phyloP scores from a whole-genome alignment of 1,284 basidiomycete species.

The Malassezia sympodialis region DNA sequence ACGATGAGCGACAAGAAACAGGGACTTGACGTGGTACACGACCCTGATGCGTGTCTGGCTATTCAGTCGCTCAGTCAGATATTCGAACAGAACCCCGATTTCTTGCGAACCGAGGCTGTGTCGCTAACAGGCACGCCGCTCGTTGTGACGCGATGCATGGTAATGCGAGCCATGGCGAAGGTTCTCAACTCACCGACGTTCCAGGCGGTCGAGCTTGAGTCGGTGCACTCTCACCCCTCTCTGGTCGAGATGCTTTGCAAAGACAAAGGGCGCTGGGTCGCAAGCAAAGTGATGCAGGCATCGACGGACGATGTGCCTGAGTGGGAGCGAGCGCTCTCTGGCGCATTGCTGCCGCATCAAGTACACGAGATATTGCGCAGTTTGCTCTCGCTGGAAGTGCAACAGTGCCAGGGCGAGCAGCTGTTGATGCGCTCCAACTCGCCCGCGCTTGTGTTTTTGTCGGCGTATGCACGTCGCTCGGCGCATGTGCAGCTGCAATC shows the following conservation, averaged over 20 bases:
- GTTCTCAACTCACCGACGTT: neutral
- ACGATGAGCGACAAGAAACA: neutral
- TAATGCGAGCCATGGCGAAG: neutral
- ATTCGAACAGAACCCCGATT: neutral
- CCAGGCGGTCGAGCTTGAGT: neutral
- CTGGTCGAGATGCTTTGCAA: neutral
- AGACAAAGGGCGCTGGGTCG: neutral
- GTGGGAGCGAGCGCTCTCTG: conserved; percentile 3
- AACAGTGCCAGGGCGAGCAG: neutral
- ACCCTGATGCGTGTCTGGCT: neutral
- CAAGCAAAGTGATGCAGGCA: neutral
- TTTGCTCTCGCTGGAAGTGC: neutral
- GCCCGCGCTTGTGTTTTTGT: neutral
- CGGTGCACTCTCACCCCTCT: neutral
- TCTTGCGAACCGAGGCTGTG: neutral
- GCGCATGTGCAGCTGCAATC: neutral
- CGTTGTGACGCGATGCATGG: neutral
- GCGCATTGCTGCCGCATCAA: neutral
- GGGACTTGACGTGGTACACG: neutral
- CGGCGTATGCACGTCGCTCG: neutral
- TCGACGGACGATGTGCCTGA: neutral
- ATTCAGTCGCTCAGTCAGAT: neutral
- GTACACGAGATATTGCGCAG: neutral
- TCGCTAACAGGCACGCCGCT: neutral
- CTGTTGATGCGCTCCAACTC: conserved; percentile 8